Evolutionary conservation across 2,329 filamentous ascomycete genomes (phyloP), one percentile per base, ranked within the genome.

Genomic region (Aspergillus candidus): DNA sequence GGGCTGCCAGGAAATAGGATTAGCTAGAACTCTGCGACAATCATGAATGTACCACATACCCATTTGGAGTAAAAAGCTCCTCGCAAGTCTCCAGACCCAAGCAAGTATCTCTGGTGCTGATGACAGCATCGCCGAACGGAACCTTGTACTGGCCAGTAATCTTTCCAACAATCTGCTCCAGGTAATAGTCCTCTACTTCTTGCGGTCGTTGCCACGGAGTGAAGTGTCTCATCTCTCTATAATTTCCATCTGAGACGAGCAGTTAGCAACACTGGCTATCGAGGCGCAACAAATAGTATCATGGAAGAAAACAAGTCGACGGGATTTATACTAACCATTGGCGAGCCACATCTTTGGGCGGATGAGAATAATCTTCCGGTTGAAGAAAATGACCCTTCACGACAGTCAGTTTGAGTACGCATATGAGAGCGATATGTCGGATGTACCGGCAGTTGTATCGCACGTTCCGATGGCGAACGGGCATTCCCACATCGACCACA

Each of bases 341-440:
- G 83, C 83, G 5, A 89, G 74, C 55, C 73, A 82, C 50, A 86
- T 72, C 65, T 88, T 89, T 0, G 84, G 84, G 10, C 85, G 73
- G 45, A 93, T 83, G 46, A 84, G 71, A 13, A 89, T 66, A 14
- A 90, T 82, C 65, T 82, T 80, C 40, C 79, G 76, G 53, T 89
- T 77, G 40, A 80, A 72, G 48, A 72, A 71, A 49, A 86, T 75
- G n/a, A 84, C 71, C 6, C 61, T 62, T 41, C 1, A 14, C 2
- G 8, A 5, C 35, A 17, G 8, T 32, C 35, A 39, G 32, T 22
- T 34, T 11, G 15, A 7, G 22, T 10, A 6, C 30, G 7, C 12
- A 30, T 30, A 32, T 33, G 22, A 12, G 27, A 6, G 2, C 34
- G 11, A 17, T 36, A 12, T 13, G 4, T 4, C 11, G 8, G 10